Evolutionary conservation across 1,284 basidiomycete species (phyloP).

Genomic region (Puccinia horiana): DNA sequence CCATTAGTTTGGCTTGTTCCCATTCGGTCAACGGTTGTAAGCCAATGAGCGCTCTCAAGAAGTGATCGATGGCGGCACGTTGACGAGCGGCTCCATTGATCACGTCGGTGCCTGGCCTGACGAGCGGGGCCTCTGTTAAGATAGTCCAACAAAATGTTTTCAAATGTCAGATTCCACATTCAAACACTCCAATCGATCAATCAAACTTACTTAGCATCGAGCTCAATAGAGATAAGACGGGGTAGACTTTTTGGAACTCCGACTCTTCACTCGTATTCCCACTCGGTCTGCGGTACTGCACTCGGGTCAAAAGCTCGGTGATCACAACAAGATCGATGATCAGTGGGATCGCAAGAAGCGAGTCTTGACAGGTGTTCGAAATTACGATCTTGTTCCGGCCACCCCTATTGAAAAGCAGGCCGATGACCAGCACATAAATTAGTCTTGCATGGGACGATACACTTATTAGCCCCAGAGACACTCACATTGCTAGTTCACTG

Average conservation of each 20-base stretch:
- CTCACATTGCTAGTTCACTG: slow-evolving; percentile 72
- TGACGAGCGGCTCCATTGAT: slow-evolving; percentile 41
- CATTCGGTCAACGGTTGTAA: slow-evolving; percentile 44
- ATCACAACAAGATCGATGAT: slow-evolving; percentile 92
- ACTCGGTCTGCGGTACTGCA: slow-evolving; percentile 66
- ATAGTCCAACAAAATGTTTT: not conserved
- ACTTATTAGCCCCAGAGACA: slow-evolving; percentile 53
- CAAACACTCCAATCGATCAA: not conserved
- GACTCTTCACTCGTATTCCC: not conserved
- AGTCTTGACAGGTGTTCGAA: slow-evolving; percentile 67
- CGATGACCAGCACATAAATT: not conserved
- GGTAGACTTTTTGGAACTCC: slow-evolving; percentile 68
- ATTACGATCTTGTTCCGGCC: slow-evolving; percentile 45
- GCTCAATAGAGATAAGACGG: slow-evolving; percentile 81
- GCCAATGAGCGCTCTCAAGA: slow-evolving; percentile 37
- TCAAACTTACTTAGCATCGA: slow-evolving; percentile 69
- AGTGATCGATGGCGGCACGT: slow-evolving; percentile 41
- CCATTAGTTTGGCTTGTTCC: slow-evolving; percentile 36
- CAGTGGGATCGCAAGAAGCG: slow-evolving; percentile 89
- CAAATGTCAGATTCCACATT: not conserved
- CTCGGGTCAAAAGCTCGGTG: slow-evolving; percentile 88
- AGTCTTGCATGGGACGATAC: not conserved
- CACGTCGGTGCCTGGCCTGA: slow-evolving; percentile 37
- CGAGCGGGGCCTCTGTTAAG: slow-evolving; percentile 41
- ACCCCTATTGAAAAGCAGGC: slow-evolving; percentile 24